A percentile compares a stretch with the other conserved stretches of the same genome.
phyloP scores from a whole-genome alignment of 768 basidiomycete species.

The Suillus bovinus region DNA sequence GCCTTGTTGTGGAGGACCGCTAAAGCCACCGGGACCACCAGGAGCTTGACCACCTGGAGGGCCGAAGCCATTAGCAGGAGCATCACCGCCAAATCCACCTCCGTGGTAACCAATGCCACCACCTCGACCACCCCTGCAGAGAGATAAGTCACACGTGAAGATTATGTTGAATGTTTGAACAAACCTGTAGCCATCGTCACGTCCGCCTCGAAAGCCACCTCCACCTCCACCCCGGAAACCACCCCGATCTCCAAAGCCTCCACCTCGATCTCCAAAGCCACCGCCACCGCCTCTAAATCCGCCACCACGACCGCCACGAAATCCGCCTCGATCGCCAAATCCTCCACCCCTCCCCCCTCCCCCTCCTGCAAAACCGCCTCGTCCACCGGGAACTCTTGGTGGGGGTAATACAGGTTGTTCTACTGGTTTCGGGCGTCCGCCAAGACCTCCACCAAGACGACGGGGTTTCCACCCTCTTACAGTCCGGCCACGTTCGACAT shows the following conservation, averaged over 20 bases:
- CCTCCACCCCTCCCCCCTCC: slow-evolving; percentile 29
- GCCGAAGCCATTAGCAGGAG: slow-evolving; percentile 54
- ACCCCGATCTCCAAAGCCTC: slow-evolving; percentile 35
- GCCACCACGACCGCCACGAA: slow-evolving; percentile 38
- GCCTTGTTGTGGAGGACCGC: slow-evolving; percentile 35
- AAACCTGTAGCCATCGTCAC: slow-evolving; percentile 55
- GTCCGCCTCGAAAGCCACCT: slow-evolving; percentile 45
- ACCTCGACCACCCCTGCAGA: slow-evolving; percentile 58
- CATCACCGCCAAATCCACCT: slow-evolving; percentile 58
- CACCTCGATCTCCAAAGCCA: slow-evolving; percentile 35
- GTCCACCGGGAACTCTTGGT: slow-evolving; percentile 31
- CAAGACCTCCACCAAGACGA: slow-evolving; percentile 95
- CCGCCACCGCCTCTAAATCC: slow-evolving; percentile 39
- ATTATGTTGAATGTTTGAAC: slow-evolving; percentile 3
- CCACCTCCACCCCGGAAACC: slow-evolving; percentile 44
- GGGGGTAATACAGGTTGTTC: slow-evolving; percentile 39
- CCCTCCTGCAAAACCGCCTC: slow-evolving; percentile 46
- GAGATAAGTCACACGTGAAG: slow-evolving; percentile 18
- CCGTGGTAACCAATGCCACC: slow-evolving; percentile 73
- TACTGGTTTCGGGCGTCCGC: slow-evolving; percentile 90
- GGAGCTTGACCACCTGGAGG: slow-evolving; percentile 43
- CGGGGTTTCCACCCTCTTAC: slow-evolving; percentile 99
- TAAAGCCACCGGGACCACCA: slow-evolving; percentile 46
- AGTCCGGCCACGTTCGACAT: slow-evolving; percentile 97
- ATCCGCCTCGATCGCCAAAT: slow-evolving; percentile 37